Base-by-base conservation (phyloP, 2,329 filamentous ascomycete genomes). In the Fusarium scirpi region DNA sequence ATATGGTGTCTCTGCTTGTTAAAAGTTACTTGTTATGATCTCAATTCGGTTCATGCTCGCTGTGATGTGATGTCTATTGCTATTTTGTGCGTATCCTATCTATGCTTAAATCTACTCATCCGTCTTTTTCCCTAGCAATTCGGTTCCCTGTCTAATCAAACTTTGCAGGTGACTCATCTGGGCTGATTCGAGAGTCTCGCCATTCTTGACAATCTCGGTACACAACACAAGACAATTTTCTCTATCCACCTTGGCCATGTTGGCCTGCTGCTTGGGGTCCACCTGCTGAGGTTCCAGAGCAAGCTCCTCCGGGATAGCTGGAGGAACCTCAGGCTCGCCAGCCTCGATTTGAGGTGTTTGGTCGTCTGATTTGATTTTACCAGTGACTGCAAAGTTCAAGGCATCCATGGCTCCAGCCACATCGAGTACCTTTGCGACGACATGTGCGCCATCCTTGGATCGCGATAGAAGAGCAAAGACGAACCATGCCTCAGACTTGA, bases 401-500 rank as follows among this genome's bases (percentile, higher is more conserved):
- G 80, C 80, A 29, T 79, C 77, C 52, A 83, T 81, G 1, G 84
- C 80, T n/a, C 80, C 81, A 1, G 80, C 74, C 1, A 82, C 78
- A 12, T 81, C 75, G 46, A 89, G 76, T 2, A 84, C 76, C 15
- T 79, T 78, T 11, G 81, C 71, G 20, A 87, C 82, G 13, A 85
- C 77, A 3, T 76, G 72, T 3, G 85, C 84, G 10, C 87, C 87
- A 38, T 86, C 84, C 3, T 74, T 59, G 3, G 84, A 83, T 29
- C 87, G 83, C 43, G 84, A 84, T 83, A 90, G 87, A 34, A 91
- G 82, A 4, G 89, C 89, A 54, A 90, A 82, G 8, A 89, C 84
- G 67, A 91, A 90, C 84, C 88, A 87, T 5, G 85, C 83, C 74
- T 91, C 89, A 41, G 87, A 89, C 20, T 86, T 83, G 4, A 91